phyloP scores from a whole-genome alignment of 331 rosid species.

The Quercus phellos region DNA sequence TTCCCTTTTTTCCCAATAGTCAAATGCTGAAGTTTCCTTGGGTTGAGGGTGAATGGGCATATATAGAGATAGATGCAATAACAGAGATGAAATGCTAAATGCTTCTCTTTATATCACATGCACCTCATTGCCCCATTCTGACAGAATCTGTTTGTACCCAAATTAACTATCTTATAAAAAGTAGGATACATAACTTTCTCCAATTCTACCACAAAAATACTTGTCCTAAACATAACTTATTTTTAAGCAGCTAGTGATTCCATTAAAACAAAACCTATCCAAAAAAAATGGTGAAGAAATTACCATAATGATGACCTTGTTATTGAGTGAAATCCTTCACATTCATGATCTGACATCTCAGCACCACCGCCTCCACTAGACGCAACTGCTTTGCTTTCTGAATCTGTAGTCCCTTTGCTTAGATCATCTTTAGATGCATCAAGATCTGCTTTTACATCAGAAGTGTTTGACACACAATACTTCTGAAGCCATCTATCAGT shows the following conservation, averaged over 20 bases:
- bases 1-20: background rate
- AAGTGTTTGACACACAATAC: slow-evolving; percentile 47
- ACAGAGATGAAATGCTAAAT: no score
- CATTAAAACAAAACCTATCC: background rate
- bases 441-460: slow-evolving; percentile 33
- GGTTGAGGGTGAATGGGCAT: no score
- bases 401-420: slow-evolving; percentile 33
- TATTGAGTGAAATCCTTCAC: slow-evolving; percentile 41
- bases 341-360: slow-evolving; percentile 45
- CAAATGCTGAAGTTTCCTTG: background rate
- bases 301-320: slow-evolving; percentile 83
- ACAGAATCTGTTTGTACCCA: no score
- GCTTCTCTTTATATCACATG: no score
- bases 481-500: slow-evolving; percentile 96
- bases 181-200: no score
- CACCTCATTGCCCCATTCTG: no score
- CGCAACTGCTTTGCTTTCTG: slow-evolving; percentile 49
- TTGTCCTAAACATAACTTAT: background rate
- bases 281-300: slow-evolving; percentile 19
- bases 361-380: slow-evolving; percentile 65
- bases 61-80: no score
- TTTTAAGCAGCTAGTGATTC: background rate
- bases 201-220: no score
- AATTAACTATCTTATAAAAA: no score
- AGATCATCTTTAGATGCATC: slow-evolving; percentile 38